Evolutionary conservation across 768 basidiomycete species (phyloP), one percentile per base, ranked within the genome.

Genomic region (Lactarius tabidus): DNA sequence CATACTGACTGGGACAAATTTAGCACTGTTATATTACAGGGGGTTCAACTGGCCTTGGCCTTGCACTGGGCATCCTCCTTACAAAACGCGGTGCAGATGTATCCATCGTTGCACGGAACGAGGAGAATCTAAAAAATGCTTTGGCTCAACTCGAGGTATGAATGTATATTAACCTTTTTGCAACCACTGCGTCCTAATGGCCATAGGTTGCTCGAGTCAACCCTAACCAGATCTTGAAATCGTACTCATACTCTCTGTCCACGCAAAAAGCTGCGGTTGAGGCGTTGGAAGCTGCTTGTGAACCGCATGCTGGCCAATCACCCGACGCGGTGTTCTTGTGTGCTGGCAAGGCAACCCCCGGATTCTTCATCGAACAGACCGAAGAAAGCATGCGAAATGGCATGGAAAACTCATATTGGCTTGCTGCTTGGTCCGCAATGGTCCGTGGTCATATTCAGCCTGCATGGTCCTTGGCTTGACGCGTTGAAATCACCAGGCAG

Each of bases 11-110:
- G 43, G 18, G 36, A 28, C 36, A 59, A 52, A 18, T 59, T 12
- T 65, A 95, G 94, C 91, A 94, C 70, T 85, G 86, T 75, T 92
- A 93, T 72, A 79, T 96, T 20, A 93, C 93, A 0, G 94, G 94
- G 2, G 93, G 91, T 3, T 89, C 87, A 48, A 80, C 86, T 17
- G 94, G 94, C 1, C 83, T 95, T 0, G 94, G 94, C 1, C 81
- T 93, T 2, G 82, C 85, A 0, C 77, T 95, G 9, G 89, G 93
- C 1, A 79, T 82, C 33, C 76, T 88, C 18, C 80, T 96, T 2
- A 82, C 84, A 17, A 76, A 78, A 65, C 79, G 79, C 64, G 94
- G 95, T 0, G 92, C 93, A 0, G 81, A 92, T 67, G 87, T 95
- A 3, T 91, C 90, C 8, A 92, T 95, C 65, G 88, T 95, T 12